phyloP scores from a whole-genome alignment of 371 early-diverging fungal genomes.

The Circinella umbellata region DNA sequence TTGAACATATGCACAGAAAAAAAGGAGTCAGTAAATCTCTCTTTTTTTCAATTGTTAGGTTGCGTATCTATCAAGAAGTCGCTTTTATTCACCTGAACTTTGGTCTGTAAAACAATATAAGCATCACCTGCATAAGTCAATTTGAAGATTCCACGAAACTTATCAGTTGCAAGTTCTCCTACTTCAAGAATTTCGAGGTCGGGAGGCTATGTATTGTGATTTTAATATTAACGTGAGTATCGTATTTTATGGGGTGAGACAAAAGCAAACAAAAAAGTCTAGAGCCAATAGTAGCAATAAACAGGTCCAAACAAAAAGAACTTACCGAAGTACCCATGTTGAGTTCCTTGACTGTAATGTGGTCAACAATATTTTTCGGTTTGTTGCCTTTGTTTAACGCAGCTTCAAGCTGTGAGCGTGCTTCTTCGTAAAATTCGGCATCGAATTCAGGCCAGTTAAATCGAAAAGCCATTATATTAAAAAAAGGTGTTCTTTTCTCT shows the following conservation, averaged over 20 bases:
- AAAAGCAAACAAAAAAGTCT: background rate
- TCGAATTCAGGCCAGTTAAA: slow-evolving; percentile 96
- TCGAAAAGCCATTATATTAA: slow-evolving; percentile 85
- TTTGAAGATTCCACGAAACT: slow-evolving; percentile 95
- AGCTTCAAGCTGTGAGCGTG: slow-evolving; percentile 79
- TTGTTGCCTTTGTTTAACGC: slow-evolving; percentile 93
- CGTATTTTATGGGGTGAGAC: too few relatives aligned
- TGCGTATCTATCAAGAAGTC: background rate
- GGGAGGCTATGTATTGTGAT: slow-evolving; percentile 69
- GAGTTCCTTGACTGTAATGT: slow-evolving; percentile 89
- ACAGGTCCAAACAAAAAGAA: background rate
- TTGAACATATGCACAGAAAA: too few relatives aligned
- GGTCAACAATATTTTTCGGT: slow-evolving; percentile 89
- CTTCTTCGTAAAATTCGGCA: slow-evolving; percentile 82
- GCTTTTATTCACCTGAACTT: slow-evolving; percentile 78
- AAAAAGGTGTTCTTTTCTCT: background rate
- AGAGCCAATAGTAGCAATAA: background rate
- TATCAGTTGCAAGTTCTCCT: slow-evolving; percentile 90
- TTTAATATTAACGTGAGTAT: too few relatives aligned
- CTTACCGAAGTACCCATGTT: slow-evolving; percentile 91
- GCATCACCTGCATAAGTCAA: slow-evolving; percentile 95
- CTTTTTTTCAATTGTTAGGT: too few relatives aligned
- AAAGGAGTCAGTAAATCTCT: too few relatives aligned
- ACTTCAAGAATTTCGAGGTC: slow-evolving; percentile 98
- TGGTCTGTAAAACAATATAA: slow-evolving; percentile 88